Evolutionary conservation across 2,329 filamentous ascomycete genomes (phyloP).

Genomic region (Trichoderma citrinoviride): DNA sequence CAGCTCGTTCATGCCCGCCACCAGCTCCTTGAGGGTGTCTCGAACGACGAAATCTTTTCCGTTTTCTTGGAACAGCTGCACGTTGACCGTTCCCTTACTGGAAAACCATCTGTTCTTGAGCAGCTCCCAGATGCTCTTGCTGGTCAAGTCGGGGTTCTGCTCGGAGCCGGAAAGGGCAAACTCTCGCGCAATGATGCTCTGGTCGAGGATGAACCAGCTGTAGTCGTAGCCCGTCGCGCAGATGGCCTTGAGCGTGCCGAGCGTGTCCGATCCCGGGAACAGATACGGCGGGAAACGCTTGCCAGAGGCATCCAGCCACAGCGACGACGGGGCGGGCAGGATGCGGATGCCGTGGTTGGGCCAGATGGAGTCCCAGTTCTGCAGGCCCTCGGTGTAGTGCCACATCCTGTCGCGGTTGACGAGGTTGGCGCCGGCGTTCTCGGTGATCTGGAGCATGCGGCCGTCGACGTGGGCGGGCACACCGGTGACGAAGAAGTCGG

Average conservation of each 20-base stretch:
- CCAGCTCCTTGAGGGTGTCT: constrained; percentile 54
- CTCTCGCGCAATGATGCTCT: constrained; percentile 58
- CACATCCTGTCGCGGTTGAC: constrained; percentile 64
- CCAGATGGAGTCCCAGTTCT: constrained; percentile 63
- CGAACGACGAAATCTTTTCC: constrained; percentile 59
- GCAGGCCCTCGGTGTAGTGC: constrained; percentile 63
- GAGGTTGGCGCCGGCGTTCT: constrained; percentile 51
- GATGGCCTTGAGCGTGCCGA: constrained; percentile 58
- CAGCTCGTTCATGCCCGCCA: constrained; percentile 58
- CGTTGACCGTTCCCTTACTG: constrained; percentile 50
- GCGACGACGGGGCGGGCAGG: constrained; percentile 58
- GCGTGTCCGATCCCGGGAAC: constrained; percentile 57
- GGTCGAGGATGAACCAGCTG: constrained; percentile 60
- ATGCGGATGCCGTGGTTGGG: constrained; percentile 59
- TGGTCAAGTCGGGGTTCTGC: constrained; percentile 60
- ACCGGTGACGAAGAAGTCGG: constrained; percentile 56
- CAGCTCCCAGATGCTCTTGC: constrained; percentile 54
- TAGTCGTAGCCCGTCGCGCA: constrained; percentile 61
- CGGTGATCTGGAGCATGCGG: constrained; percentile 58
- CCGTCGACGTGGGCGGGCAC: constrained; percentile 65
- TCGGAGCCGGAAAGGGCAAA: constrained; percentile 62
- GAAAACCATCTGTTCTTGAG: constrained; percentile 48
- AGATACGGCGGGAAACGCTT: constrained; percentile 56
- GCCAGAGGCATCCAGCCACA: constrained; percentile 61
- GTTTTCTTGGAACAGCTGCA: constrained; percentile 58